Evolutionary conservation across 805 yeast genomes (phyloP), one percentile per base, ranked within the genome.

Genomic region (Pichia membranifaciens): DNA sequence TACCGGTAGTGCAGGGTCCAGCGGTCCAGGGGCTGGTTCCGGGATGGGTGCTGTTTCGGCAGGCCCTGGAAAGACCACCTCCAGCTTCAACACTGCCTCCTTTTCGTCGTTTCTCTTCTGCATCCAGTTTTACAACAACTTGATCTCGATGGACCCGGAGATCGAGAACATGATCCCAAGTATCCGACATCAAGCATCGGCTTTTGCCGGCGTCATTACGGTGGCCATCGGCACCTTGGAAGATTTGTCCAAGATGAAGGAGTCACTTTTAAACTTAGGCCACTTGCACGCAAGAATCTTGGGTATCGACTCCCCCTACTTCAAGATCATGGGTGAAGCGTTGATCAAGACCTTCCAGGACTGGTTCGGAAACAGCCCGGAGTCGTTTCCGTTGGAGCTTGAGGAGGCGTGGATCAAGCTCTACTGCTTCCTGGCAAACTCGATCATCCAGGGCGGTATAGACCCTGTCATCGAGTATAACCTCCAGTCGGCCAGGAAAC

Each of bases 151-250:
- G 75, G 78, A 75, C 54, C 81, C 87, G 0, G 68, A 67, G 13
- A 69, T 87, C 51, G 87, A 82, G 54, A 71, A 68, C 35, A 60
- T 80, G 58, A 85, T 84, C 61, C 95, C 95, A 0, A 78, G 86
- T 5, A 78, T 86, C 53, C 75, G 76, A 52, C 89, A 84, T 59
- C 95, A 87, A 65, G 88, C 93, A 1, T 76, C 79, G 15, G 76
- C 90, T 7, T 82, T 87, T 68, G 88, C 91, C 0, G 89, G 90
- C 5, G 87, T 87, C 17, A 62, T 87, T 55, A 76, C 85, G 25
- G 72, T 79, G 38, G 84, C 90, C 2, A 78, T 87, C 50, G 65
- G 74, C 25, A 79, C 79, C 54, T 67, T 87, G 44, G 89, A 84
- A 45, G 73, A 81, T 53, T 68, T 86, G 44, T 58, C 72, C 3